phyloP scores from a whole-genome alignment of 2,329 filamentous ascomycete genomes.

The Byssothecium circinans region DNA sequence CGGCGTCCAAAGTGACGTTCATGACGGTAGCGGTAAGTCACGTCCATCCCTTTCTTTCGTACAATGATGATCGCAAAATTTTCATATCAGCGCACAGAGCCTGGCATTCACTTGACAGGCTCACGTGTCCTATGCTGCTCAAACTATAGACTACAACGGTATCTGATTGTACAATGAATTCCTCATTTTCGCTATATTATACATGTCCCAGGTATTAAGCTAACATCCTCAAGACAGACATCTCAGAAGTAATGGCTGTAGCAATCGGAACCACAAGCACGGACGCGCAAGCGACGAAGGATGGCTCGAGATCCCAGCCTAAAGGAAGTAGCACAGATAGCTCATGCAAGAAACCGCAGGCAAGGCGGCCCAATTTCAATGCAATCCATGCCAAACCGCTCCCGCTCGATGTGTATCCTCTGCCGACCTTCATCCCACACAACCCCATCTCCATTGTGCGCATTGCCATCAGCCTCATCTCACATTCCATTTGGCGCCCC shows the following conservation, averaged over 20 bases:
- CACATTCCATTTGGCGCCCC: conserved; percentile 68
- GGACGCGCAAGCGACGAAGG: conserved; percentile 2
- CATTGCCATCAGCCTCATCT: conserved; percentile 74
- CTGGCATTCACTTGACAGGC: conserved; percentile 38
- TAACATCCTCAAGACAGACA: conserved; percentile 5
- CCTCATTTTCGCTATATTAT: not conserved
- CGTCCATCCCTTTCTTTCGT: not conserved
- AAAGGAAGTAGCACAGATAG: conserved; percentile 20
- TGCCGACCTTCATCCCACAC: conserved; percentile 86
- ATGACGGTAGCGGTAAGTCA: conserved; percentile 6
- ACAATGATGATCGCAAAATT: conserved; percentile 29
- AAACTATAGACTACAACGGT: conserved; percentile 45
- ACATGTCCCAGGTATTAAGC: too few relatives aligned
- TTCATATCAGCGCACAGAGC: conserved; percentile 28
- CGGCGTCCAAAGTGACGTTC: conserved; percentile 6
- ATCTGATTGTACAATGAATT: conserved; percentile 30
- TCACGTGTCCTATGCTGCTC: conserved; percentile 34
- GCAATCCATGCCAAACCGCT: conserved; percentile 80
- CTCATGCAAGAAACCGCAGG: conserved; percentile 29
- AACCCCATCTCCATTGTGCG: conserved; percentile 88
- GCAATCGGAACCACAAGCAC: conserved; percentile 1
- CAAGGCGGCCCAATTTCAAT: conserved; percentile 59
- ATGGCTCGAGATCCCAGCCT: conserved; percentile 7
- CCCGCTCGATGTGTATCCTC: conserved; percentile 78
- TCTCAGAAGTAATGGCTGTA: conserved; percentile 2